Percentiles rank a stretch among this genome's conserved stretches.
These are phyloP conservation scores for Trichomonas vaginalis DNA, from an alignment of 208 protist genomes.

Conservation along the genomic window DNA sequence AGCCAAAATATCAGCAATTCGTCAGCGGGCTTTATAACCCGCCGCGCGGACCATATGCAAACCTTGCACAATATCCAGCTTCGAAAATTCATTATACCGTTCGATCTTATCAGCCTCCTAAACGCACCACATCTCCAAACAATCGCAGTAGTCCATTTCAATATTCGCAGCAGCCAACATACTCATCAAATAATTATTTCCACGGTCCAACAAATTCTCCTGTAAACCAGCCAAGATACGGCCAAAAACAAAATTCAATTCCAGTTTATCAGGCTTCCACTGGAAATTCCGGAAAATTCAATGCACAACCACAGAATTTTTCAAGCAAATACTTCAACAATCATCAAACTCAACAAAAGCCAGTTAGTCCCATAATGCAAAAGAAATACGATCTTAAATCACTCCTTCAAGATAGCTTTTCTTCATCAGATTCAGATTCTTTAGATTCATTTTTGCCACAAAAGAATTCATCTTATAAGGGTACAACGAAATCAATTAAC, in stretches of 20 bases:
- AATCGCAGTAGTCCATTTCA: neutral
- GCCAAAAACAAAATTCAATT: neutral
- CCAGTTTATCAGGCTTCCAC: neutral
- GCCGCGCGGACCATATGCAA: neutral
- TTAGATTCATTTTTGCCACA: neutral
- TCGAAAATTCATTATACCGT: neutral
- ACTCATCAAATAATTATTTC: neutral
- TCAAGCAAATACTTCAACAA: neutral
- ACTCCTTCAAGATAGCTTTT: neutral
- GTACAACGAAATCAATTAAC: neutral
- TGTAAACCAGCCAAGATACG: neutral
- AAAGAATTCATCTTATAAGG: neutral
- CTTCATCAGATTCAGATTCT: neutral
- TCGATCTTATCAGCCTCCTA: neutral
- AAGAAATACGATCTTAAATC: neutral
- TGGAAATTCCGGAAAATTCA: neutral
- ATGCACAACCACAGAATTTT: neutral
- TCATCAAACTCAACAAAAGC: neutral
- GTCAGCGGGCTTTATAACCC: neutral
- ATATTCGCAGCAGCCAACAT: no score
- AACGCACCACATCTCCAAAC: neutral
- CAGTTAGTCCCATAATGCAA: neutral
- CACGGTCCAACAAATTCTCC: neutral
- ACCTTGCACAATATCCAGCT: neutral
- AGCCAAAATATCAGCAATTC: neutral